Evolutionary conservation across 352 stramenopile species (phyloP).

Genomic region (Globisporangium cederbergense): DNA sequence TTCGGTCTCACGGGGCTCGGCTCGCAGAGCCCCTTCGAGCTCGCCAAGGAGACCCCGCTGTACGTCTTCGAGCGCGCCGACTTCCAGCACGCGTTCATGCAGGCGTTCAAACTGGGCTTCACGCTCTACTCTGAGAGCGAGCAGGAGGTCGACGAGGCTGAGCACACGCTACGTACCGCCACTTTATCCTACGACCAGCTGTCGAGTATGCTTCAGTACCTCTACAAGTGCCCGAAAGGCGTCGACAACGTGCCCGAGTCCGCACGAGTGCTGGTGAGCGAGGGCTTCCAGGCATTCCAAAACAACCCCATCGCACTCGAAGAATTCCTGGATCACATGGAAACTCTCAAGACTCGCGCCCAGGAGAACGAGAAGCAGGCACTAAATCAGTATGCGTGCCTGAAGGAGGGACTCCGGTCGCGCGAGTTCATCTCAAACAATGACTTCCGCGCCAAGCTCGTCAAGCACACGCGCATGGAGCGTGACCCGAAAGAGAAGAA

Average conservation of each 20-base stretch:
- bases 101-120: constrained; percentile 44
- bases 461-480: constrained; percentile 58
- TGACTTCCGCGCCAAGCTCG: constrained; percentile 42
- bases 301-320: constrained; percentile 15
- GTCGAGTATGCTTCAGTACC: constrained; percentile 29
- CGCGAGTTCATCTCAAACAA: constrained; percentile 61
- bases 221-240: constrained; percentile 62
- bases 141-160: constrained; percentile 37
- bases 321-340: constrained; percentile 35
- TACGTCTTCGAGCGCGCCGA: constrained; percentile 49
- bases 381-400: constrained; percentile 29
- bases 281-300: constrained; percentile 18
- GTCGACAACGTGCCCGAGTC: constrained; percentile 48
- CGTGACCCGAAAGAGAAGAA: constrained; percentile 44
- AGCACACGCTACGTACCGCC: constrained; percentile 23
- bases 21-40: constrained; percentile 56
- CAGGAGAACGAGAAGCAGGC: constrained; percentile 28
- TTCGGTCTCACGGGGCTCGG: constrained; percentile 60
- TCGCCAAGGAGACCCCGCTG: constrained; percentile 49
- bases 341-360: constrained; percentile 26
- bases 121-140: constrained; percentile 53
- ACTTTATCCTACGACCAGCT: constrained; percentile 41
- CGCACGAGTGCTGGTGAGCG: constrained; percentile 21
- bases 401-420: constrained; percentile 28
- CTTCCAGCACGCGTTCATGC: constrained; percentile 63